Base-by-base conservation (phyloP, 208 protist species). In the Leptomonas seymouri region DNA sequence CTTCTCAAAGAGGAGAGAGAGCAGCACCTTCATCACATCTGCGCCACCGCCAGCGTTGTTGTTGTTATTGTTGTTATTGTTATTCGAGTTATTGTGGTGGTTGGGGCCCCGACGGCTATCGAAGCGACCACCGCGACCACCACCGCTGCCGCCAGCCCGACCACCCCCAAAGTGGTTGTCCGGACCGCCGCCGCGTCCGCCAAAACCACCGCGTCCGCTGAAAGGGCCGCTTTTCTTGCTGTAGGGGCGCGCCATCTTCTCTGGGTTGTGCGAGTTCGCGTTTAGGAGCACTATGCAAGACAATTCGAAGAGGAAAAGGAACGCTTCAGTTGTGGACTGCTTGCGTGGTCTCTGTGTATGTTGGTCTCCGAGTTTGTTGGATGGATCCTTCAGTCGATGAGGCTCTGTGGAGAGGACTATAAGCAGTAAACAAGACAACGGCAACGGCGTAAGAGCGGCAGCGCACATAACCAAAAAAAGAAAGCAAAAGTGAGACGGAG, bases 1-100 rank as follows among this genome's bases (percentile, higher is more conserved):
- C 57, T 94, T 95, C 56, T 97, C 84, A 28, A 96, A 90, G 15
- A 93, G 76, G 7, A 96, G 78, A 44, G 76, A 78, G 14, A 96
- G 76, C 25, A 96, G 59, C 18, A 82, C 87, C 57, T 91, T 90
- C 82, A 97, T 89, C n/a, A 97, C 81, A 63, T 86, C 83, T 4
- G 74, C 71, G 34, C 63, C 79, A 34, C 59, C 65, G 30, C 86
- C 80, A 36, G 59, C 46, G 56, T 69, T 63, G 31, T 36, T 69
- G 25, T 69, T 71, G 57, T 79, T 67, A 28, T 76, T 74, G 50
- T 78, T 79, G 46, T 53, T 62, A 45, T 58, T 61, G 44, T 53
- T 69, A 59, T 78, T 65, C 9, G 36, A 50, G 34, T 80, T 77
- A 68, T 71, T 63, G 68, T 71, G 67, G 41, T 74, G 51, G 54